Evolutionary conservation across 73 alveolate genomes (phyloP), one percentile per base, ranked within the genome.

Genomic region (Paraurostyla sp.): DNA sequence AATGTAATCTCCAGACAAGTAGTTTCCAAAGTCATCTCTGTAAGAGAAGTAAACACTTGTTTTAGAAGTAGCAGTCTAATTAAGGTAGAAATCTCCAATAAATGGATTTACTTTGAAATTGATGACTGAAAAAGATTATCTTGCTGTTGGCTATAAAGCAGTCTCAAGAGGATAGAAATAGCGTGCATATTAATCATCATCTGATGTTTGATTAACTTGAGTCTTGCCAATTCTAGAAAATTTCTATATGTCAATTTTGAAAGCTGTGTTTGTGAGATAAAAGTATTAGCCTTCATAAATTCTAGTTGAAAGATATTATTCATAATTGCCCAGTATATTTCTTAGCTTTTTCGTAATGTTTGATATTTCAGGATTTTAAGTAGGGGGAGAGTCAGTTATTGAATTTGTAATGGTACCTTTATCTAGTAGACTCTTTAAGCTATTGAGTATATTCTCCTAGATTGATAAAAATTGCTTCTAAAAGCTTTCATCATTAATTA

Each of bases 1-100:
- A 1, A 73, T 27, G 30, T 73, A 25, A 30, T 73, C 71, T 32
- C 56, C 59, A 4, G 71, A 45, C 20, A 73, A 30, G 54, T 73
- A 45, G 33, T 11, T 43, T 27, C 71, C 71, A 22, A 43, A 43
- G 32, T 50, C 87, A 73, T 73, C 87, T 50, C 71, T 73, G 33
- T 73, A 73, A 30, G 87, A 42, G 71, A 73, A 73, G 56, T 73
- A 73, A 0, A 73, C 54, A 50, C 73, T 50, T 22, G 51, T 43
- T 4, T 73, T 15, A 27, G 87, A 73, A 16, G 71, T 73, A 6
- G 87, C 71, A 48, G 60, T 48, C 27, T 73, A 45, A 33, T 73
- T 73, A 15, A 73, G 16, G 30, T 50, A 48, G 27, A 22, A 45
- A 48, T 45, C 71, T 3, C 87, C 87, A 43, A 48, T 48, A 27